These are phyloP conservation scores for Quercus bicolor DNA, from an alignment of 306 rosid genomes.

Conservation along the genomic window DNA sequence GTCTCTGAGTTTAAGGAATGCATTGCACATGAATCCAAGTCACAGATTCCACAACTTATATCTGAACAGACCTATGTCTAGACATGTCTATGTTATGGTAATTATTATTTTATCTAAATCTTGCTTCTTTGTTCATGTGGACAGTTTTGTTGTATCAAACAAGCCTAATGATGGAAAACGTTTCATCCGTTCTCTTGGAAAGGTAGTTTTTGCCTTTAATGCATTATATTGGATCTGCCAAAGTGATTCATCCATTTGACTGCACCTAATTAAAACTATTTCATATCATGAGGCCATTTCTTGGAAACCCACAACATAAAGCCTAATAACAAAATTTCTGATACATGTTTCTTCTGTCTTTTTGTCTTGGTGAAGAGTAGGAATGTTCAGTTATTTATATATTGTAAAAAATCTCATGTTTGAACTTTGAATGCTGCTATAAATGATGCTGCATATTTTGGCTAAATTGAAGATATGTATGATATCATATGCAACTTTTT, in stretches of 20 bases:
- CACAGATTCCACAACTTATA: background rate
- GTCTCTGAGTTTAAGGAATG: background rate
- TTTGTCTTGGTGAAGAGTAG: no score
- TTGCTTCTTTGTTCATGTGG: slow-evolving; percentile 15
- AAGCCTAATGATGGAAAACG: slow-evolving; percentile 76
- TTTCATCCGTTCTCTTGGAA: slow-evolving; percentile 71
- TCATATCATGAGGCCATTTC: background rate
- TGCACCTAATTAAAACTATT: background rate
- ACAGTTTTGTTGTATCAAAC: slow-evolving; percentile 75
- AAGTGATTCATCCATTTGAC: background rate
- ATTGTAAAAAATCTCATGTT: background rate
- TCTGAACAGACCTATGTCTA: background rate
- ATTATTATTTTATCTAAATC: slow-evolving; percentile 1
- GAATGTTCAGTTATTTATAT: no score
- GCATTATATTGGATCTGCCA: background rate
- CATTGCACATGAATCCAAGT: background rate
- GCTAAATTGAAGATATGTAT: background rate
- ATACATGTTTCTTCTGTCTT: no score
- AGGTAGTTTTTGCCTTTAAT: slow-evolving; percentile 46
- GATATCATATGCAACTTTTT: background rate
- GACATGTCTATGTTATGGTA: background rate
- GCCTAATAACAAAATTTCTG: background rate
- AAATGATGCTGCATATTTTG: background rate
- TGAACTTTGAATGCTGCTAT: background rate
- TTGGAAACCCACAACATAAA: background rate